Base-by-base conservation (phyloP, 192 early-diverging fungal species). In the Dispira parvispora region DNA sequence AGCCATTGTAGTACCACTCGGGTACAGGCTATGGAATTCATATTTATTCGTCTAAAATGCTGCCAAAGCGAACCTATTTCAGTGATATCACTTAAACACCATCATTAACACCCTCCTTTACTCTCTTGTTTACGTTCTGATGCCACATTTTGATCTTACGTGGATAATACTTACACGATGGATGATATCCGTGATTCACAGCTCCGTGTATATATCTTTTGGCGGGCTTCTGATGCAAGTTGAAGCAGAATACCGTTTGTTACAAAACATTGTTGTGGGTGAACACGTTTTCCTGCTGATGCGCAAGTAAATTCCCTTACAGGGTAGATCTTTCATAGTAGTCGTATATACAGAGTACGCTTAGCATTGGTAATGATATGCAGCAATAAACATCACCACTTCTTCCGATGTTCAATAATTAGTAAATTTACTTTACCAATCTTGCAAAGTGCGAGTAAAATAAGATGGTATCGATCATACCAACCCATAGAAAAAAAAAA, bases 141-240 rank as follows among this genome's bases (percentile, higher is more conserved):
- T 25, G 26, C 50, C 50, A 0, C 1, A 2, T 52, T 50, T n/a
- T 52, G 50, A n/a, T n/a, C 26, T 9, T n/a, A 52, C 26, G 50
- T 20, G 10, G 50, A n/a, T 9, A 26, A 26, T 52, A 25, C 26
- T 20, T 13, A 0, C n/a, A 13, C 38, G 21, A 9, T 11, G 45
- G 20, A 23, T 63, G 47, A 28, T n/a, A 18, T 62, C 11, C 65
- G 14, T 16, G 10, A 61, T 21, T 20, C 43, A 16, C 72, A 88
- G 89, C 43, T 83, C 89, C 47, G 86, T 96, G 16, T 94, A 87
- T 66, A 78, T 86, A 43, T 97, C 91, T 25, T 94, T 84, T 71
- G 96, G 93, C 62, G 95, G 94, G 1, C 73, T 96, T 65, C 77
- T 94, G 64, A 88, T 97, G 87, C 85, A 83, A 64, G 66, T 96